Percentiles rank a stretch among this genome's conserved stretches.
phyloP scores from a whole-genome alignment of 2,329 filamentous ascomycete species.

The Rhynchosporium secalis region DNA sequence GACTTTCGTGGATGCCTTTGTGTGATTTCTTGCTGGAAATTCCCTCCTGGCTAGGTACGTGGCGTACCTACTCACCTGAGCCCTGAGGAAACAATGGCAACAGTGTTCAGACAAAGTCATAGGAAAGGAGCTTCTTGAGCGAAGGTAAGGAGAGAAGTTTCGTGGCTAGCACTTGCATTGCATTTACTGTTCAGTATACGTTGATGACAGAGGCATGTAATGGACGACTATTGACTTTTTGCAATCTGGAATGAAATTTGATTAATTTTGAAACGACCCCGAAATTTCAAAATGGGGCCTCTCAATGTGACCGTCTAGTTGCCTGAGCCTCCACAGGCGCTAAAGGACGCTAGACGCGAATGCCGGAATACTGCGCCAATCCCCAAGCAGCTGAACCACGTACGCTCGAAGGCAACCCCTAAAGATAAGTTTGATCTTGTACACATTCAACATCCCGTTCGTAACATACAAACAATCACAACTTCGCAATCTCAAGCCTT shows the following conservation, averaged over 20 bases:
- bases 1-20: no score
- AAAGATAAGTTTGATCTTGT: background rate
- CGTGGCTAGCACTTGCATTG: no score
- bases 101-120: no score
- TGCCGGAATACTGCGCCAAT: constrained; percentile 5
- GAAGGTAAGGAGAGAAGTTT: no score
- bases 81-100: no score
- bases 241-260: background rate
- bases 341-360: background rate
- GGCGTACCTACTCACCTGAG: no score
- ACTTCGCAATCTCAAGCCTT: background rate
- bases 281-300: constrained; percentile 1
- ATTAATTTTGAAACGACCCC: background rate
- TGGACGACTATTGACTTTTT: background rate
- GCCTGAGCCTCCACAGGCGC: constrained; percentile 5
- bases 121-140: no score
- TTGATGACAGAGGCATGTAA: no score
- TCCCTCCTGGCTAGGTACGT: no score
- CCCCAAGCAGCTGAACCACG: constrained; percentile 11
- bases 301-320: constrained; percentile 6
- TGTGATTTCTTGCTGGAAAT: no score
- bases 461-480: constrained; percentile 2
- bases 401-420: constrained; percentile 3
- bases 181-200: no score
- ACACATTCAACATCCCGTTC: background rate